phyloP scores from a whole-genome alignment of 352 stramenopile species.

The Phytophthora ramorum region DNA sequence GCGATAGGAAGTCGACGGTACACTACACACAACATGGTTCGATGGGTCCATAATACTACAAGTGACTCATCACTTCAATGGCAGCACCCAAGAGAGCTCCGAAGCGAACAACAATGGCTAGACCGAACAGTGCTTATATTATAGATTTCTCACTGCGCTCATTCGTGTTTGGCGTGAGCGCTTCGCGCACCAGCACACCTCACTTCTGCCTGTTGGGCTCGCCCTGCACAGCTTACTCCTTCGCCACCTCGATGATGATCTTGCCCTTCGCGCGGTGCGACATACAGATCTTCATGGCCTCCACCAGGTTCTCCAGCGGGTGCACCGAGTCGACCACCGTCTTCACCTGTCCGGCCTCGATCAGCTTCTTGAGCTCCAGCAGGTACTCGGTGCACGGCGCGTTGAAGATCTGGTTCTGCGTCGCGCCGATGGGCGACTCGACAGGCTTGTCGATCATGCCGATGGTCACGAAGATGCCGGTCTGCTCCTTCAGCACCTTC shows the following conservation, averaged over 20 bases:
- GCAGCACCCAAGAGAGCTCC: too few species aligned
- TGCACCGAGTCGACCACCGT: conserved; percentile 56
- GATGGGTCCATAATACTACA: too few species aligned
- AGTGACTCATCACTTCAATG: too few species aligned
- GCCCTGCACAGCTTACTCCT: conserved; percentile 18
- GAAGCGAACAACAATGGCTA: too few species aligned
- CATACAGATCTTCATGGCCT: conserved; percentile 63
- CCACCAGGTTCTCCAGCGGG: conserved; percentile 54
- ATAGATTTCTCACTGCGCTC: too few species aligned
- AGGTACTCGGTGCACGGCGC: conserved; percentile 23
- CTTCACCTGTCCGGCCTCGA: conserved; percentile 44
- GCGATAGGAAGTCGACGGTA: too few species aligned
- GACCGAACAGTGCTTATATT: too few species aligned
- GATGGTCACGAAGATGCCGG: conserved; percentile 45
- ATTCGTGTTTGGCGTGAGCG: too few species aligned
- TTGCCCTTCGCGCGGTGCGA: conserved; percentile 63
- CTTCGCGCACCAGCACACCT: too few species aligned
- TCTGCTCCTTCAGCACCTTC: conserved; percentile 45
- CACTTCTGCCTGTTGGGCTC: not conserved
- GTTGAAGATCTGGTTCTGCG: conserved; percentile 11
- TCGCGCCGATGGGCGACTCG: conserved; percentile 61
- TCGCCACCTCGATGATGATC: conserved; percentile 64
- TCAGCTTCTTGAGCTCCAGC: conserved; percentile 42
- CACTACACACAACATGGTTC: too few species aligned
- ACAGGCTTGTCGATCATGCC: conserved; percentile 42